phyloP scores from a whole-genome alignment of 75 land plant species.

The Ceratopteris richardii region DNA sequence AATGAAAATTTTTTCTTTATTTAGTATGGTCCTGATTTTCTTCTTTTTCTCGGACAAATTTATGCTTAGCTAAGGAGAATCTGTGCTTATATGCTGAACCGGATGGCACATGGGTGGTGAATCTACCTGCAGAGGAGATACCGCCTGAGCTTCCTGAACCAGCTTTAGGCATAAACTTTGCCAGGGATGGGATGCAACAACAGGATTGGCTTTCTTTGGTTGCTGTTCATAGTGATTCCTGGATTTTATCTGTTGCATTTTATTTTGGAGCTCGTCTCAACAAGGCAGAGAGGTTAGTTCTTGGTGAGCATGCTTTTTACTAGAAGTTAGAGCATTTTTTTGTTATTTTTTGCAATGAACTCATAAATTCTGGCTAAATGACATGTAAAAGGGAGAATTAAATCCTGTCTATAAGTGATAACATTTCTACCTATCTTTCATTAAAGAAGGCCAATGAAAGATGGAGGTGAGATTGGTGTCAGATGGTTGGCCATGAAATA shows the following conservation, averaged over 20 bases:
- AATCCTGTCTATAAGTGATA: no score
- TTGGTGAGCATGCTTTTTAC: background rate
- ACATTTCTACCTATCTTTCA: no score
- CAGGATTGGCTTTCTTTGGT: slow-evolving; percentile 64
- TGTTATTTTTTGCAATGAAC: no score
- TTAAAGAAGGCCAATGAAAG: no score
- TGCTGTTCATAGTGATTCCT: slow-evolving; percentile 68
- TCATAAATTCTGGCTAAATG: no score
- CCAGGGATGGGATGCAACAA: slow-evolving; percentile 67
- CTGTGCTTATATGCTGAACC: slow-evolving; percentile 59
- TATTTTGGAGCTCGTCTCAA: slow-evolving; percentile 66
- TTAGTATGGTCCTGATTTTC: no score
- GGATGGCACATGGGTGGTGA: slow-evolving; percentile 61
- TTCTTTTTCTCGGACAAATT: no score
- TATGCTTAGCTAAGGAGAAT: slow-evolving; percentile 48
- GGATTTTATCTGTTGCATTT: slow-evolving; percentile 61
- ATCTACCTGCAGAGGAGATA: slow-evolving; percentile 58
- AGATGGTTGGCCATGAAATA: no score
- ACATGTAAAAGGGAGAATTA: no score
- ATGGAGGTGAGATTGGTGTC: no score
- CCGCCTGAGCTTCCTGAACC: slow-evolving; percentile 79
- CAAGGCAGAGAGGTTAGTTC: slow-evolving; percentile 44
- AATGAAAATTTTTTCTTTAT: no score
- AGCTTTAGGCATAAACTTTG: slow-evolving; percentile 67
- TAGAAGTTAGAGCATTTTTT: no score